A percentile compares a stretch with the other conserved stretches of the same genome.
These are phyloP conservation scores for Penicillium flavigenum DNA, from an alignment of 495 filamentous ascomycete genomes.

Conservation along the genomic window DNA sequence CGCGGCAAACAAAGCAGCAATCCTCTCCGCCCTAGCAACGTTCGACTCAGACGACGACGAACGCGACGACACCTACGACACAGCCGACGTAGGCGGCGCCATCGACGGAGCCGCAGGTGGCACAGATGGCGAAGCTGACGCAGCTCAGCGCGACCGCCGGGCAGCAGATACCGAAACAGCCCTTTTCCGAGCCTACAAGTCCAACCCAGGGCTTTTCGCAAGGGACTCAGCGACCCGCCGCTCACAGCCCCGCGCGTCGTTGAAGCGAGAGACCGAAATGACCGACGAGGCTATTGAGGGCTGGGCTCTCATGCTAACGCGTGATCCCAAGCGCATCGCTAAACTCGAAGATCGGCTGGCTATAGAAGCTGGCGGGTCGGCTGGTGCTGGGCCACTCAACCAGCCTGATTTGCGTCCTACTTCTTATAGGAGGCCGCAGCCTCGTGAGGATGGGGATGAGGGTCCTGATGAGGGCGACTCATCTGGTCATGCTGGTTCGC, in stretches of 20 bases:
- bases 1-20: constrained; percentile 75
- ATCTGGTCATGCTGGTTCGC: constrained; percentile 45
- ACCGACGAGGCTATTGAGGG: constrained; percentile 94
- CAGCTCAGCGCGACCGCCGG: constrained; percentile 27
- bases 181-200: constrained; percentile 68
- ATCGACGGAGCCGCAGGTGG: constrained; percentile 58
- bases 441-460: constrained; percentile 34
- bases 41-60: constrained; percentile 97
- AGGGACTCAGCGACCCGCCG: constrained; percentile 68
- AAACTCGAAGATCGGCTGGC: constrained; percentile 66
- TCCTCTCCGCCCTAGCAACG: constrained; percentile 83
- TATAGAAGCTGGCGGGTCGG: constrained; percentile 48
- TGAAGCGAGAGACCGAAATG: constrained; percentile 79
- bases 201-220: constrained; percentile 60
- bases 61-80: constrained; percentile 95
- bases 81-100: constrained; percentile 84
- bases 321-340: constrained; percentile 65
- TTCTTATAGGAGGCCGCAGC: constrained; percentile 48
- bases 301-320: constrained; percentile 79
- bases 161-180: constrained; percentile 39
- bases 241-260: constrained; percentile 54
- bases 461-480: constrained; percentile 26
- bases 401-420: constrained; percentile 63
- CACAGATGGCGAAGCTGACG: constrained; percentile 42
- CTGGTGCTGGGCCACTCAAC: constrained; percentile 28